Evolutionary conservation across 306 rosid genomes (phyloP).

Genomic region (Prunus davidiana): DNA sequence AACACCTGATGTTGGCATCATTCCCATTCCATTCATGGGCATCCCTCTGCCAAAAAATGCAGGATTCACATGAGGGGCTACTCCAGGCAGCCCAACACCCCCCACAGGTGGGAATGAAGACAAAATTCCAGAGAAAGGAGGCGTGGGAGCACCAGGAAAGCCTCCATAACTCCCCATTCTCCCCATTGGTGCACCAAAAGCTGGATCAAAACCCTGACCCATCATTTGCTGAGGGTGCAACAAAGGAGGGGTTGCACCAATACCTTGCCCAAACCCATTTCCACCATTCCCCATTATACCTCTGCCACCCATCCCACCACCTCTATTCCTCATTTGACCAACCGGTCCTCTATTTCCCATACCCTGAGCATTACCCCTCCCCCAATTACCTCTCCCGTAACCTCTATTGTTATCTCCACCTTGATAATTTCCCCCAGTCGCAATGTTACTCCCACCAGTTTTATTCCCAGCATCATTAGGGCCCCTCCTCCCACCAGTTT

Average conservation of each 20-base stretch:
- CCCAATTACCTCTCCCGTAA: conserved; percentile 91
- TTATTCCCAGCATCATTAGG: conserved; percentile 62
- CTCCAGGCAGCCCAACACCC: conserved; percentile 91
- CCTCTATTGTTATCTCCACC: conserved; percentile 84
- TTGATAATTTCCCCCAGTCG: conserved; percentile 85
- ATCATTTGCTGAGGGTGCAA: conserved; percentile 90
- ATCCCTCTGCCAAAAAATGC: conserved; percentile 97
- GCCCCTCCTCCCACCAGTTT: conserved; percentile 53
- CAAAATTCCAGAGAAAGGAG: conserved; percentile 82
- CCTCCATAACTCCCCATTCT: conserved; percentile 91
- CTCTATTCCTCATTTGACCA: conserved; percentile 80
- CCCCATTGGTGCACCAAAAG: conserved; percentile 90
- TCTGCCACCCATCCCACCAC: conserved; percentile 85
- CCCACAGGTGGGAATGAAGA: conserved; percentile 81
- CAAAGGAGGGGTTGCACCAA: conserved; percentile 76
- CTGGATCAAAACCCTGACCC: conserved; percentile 95
- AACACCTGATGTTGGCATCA: conserved; percentile 81
- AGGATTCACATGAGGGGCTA: conserved; percentile 96
- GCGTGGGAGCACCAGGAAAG: conserved; percentile 84
- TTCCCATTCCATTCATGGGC: conserved; percentile 97
- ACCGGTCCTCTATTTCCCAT: conserved; percentile 86
- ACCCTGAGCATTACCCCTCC: conserved; percentile 72
- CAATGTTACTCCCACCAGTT: conserved; percentile 62
- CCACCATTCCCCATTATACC: conserved; percentile 92
- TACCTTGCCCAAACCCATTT: conserved; percentile 86